These are phyloP conservation scores for Diplodia seriata DNA, from an alignment of 2,329 filamentous ascomycete species.

Conservation along the genomic window DNA sequence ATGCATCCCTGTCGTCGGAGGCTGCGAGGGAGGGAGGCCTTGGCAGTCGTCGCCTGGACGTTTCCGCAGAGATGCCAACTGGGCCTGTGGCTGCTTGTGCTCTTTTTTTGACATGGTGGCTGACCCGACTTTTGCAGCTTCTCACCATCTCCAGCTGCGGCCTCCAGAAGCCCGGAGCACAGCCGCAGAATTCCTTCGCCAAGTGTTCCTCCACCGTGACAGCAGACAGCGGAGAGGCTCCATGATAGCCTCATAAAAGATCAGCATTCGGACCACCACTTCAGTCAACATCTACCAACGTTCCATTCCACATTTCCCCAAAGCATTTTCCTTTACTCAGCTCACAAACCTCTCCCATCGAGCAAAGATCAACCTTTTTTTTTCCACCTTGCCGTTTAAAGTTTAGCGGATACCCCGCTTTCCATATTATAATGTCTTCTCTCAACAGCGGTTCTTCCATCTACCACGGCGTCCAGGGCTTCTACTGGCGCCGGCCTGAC, in stretches of 20 bases:
- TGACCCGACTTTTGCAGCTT: background rate
- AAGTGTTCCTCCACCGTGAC: background rate
- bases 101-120: background rate
- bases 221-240: background rate
- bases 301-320: background rate
- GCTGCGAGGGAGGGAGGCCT: background rate
- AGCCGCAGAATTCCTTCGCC: background rate
- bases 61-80: background rate
- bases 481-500: slow-evolving; percentile 41
- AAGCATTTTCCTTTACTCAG: background rate
- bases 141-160: background rate
- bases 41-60: background rate
- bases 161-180: background rate
- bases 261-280: background rate
- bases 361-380: slow-evolving; percentile 1
- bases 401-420: slow-evolving; percentile 3
- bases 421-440: slow-evolving; percentile 38
- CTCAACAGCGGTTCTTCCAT: slow-evolving; percentile 43
- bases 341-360: background rate
- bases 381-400: background rate
- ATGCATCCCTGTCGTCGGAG: background rate
- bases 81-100: background rate
- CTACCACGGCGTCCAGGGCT: slow-evolving; percentile 41
- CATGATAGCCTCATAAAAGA: slow-evolving; percentile 10
- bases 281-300: background rate